Base-by-base conservation (phyloP, 1,139 yeast species). In the Diutina neorugosa region DNA sequence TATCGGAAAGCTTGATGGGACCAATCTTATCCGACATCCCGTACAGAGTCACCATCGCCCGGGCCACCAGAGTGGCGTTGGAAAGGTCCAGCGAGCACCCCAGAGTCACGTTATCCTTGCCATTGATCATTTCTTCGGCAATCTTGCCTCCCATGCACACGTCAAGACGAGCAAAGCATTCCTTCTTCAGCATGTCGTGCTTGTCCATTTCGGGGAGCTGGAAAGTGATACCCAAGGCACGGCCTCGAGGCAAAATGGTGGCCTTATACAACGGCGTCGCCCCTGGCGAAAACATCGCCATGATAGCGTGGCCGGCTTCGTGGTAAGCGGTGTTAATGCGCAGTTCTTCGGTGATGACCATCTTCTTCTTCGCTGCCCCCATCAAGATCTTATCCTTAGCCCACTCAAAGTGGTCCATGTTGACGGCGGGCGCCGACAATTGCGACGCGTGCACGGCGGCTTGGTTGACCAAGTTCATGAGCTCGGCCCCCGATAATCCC, bases 91-190 rank as follows among this genome's bases (percentile, higher is more conserved):
- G 84, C 0, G 96, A 86, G 70, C 98, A 91, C 8, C 97, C 97
- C 60, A 93, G 82, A 1, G 98, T 93, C 18, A 94, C 96, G 64
- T 91, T 88, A 55, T 89, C 96, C 51, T 82, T 78, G 2, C 98
- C 98, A 64, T 88, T 88, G 51, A 87, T 77, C 76, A 89, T 74
- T 66, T 91, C 97, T 71, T 93, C 99, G 37, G 98, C 98, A 57
- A 91, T 84, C 67, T 91, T 91, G 57, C 99, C 99, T 57, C 98
- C 99, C 98, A 93, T 93, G 66, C 96, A 90, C 53, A 93, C 98
- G 67, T 93, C 98, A 59, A 93, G 71, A 59, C 96, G 76, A 0
- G 98, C 97, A 59, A 86, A 76, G 65, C 96, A 87, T 70, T 93
- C 98, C 58, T 78, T 81, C 66, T 81, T 86, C 49, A 96, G 88